These are phyloP conservation scores for Bruguiera hainesii DNA, from an alignment of 441 rosid genomes.

Conservation along the genomic window DNA sequence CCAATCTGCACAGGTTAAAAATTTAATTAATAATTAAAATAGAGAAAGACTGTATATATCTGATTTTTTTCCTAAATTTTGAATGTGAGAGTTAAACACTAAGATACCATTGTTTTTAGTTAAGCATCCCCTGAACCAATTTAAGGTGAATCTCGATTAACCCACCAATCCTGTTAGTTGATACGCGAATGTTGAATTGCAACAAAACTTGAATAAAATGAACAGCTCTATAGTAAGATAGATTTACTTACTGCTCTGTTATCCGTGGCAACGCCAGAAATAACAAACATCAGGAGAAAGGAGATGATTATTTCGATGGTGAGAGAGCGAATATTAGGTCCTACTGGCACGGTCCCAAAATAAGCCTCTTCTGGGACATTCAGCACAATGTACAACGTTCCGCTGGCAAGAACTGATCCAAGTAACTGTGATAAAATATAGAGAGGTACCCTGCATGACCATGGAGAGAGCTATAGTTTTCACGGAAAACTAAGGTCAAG, in stretches of 20 bases:
- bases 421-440: conserved; percentile 47
- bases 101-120: too few relatives aligned
- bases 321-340: conserved; percentile 48
- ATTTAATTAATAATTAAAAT: neutral
- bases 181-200: too few relatives aligned
- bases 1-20: conserved; percentile 30
- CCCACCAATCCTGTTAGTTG: too few relatives aligned
- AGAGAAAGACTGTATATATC: too few relatives aligned
- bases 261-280: conserved; percentile 41
- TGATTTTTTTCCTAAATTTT: too few relatives aligned
- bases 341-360: conserved; percentile 62
- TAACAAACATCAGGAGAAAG: conserved; percentile 73
- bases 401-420: conserved; percentile 60
- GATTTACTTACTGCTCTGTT: conserved; percentile 43
- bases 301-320: conserved; percentile 55
- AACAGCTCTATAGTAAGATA: too few relatives aligned
- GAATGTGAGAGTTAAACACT: too few relatives aligned
- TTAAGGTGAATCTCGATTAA: too few relatives aligned
- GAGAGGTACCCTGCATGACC: conserved; percentile 43
- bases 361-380: conserved; percentile 39
- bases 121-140: too few relatives aligned
- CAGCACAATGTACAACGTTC: conserved; percentile 36
- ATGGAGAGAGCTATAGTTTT: too few relatives aligned
- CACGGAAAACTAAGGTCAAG: too few relatives aligned
- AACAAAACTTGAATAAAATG: neutral